phyloP scores from a whole-genome alignment of 108 stramenopile species.

The Cafeteria roenbergensis region DNA sequence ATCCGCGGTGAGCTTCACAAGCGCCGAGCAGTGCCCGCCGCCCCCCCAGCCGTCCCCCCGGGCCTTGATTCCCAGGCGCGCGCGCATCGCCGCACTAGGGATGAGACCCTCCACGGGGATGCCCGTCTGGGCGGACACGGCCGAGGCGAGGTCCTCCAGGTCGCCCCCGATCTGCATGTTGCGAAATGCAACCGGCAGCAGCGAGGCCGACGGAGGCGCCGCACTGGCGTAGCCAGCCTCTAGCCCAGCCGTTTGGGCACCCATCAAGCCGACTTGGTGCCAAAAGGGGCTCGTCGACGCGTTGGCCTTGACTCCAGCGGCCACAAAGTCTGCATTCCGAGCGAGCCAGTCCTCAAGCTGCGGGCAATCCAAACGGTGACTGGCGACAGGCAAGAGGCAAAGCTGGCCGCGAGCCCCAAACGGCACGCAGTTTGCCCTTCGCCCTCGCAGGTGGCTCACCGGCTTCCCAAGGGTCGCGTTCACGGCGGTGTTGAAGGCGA shows the following conservation, averaged over 20 bases:
- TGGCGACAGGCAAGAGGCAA: no score
- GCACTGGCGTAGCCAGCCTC: not conserved
- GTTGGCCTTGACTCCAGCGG: not conserved
- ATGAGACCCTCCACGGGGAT: constrained; percentile 1
- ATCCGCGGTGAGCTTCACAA: constrained; percentile 10
- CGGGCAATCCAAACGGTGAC: not conserved
- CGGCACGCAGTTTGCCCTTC: no score
- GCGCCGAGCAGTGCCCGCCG: constrained; percentile 7
- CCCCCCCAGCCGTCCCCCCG: not conserved
- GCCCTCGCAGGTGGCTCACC: no score
- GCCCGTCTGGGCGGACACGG: not conserved
- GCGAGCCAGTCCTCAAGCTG: not conserved
- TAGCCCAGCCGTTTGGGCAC: not conserved
- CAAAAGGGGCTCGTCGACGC: not conserved
- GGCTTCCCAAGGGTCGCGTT: no score
- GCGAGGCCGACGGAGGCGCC: not conserved
- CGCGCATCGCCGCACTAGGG: no score
- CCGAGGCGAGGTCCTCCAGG: constrained; percentile 10
- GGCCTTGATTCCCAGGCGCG: no score
- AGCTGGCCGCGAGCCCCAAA: no score
- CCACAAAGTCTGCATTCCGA: not conserved
- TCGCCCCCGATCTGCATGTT: constrained; percentile 11
- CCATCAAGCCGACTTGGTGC: not conserved
- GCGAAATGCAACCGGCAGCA: not conserved
- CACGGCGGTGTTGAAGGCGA: not conserved